These are phyloP conservation scores for Rhodamnia argentea DNA, from an alignment of 345 rosid species.

Conservation along the genomic window DNA sequence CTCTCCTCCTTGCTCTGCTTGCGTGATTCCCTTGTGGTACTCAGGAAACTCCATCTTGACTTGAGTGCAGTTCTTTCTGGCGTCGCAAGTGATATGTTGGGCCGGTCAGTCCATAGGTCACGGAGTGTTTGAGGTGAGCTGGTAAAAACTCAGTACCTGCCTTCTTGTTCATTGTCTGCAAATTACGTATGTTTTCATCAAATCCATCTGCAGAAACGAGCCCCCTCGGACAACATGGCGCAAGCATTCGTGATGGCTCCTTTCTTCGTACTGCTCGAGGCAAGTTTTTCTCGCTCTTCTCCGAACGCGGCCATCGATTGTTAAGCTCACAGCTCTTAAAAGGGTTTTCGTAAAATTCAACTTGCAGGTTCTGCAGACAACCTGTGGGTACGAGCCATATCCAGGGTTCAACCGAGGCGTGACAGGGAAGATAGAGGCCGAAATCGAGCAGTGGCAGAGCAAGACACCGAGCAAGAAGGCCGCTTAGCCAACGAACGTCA, in stretches of 20 bases:
- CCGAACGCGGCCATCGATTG: neutral
- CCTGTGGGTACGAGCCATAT: neutral
- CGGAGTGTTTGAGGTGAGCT: neutral
- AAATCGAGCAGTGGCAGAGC: neutral
- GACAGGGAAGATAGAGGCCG: neutral
- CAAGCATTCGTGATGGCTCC: constrained; percentile 4
- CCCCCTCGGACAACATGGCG: neutral
- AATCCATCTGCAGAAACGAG: constrained; percentile 2
- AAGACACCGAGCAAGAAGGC: neutral
- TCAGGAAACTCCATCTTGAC: neutral
- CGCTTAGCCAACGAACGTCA: neutral
- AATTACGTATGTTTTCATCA: neutral
- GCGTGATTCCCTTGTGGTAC: neutral
- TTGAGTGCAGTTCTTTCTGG: neutral
- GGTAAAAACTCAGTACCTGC: neutral
- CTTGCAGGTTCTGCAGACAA: constrained; percentile 3
- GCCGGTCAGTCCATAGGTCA: constrained; percentile 4
- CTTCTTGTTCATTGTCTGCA: neutral
- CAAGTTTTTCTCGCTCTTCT: neutral
- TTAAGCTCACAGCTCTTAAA: neutral
- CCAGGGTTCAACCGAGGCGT: constrained; percentile 1
- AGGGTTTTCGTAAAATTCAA: neutral
- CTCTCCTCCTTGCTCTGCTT: neutral
- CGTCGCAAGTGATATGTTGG: constrained; percentile 1
- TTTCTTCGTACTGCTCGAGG: constrained; percentile 5